Evolutionary conservation across 192 early-diverging fungal genomes (phyloP).

Genomic region (Coemansia sp.): DNA sequence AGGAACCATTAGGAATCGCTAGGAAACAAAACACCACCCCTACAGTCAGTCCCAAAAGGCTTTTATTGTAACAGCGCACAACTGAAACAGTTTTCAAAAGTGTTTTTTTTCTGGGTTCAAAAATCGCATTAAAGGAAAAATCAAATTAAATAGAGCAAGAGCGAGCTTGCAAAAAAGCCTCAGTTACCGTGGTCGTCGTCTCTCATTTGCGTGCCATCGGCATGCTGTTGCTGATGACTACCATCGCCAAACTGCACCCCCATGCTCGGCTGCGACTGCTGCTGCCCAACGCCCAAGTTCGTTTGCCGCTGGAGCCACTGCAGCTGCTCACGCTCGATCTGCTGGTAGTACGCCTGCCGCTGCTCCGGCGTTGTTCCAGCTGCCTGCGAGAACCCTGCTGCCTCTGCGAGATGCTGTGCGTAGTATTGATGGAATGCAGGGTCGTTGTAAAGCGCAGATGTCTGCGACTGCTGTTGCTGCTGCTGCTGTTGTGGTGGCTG

Average conservation of each 20-base stretch:
- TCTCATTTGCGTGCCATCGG: neutral
- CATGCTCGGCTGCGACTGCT: neutral
- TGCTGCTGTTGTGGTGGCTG: conserved; percentile 11
- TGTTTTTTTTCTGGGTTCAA: neutral
- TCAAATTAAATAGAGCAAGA: neutral
- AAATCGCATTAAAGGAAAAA: neutral
- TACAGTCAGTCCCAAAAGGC: too few relatives aligned
- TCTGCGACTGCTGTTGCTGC: conserved; percentile 10
- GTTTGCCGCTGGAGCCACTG: conserved; percentile 53
- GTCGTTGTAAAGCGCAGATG: conserved; percentile 27
- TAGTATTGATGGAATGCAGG: conserved; percentile 51
- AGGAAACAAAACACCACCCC: too few relatives aligned
- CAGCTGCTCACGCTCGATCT: conserved; percentile 52
- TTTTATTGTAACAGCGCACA: too few relatives aligned
- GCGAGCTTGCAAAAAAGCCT: neutral
- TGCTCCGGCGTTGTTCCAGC: conserved; percentile 37
- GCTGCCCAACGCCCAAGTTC: conserved; percentile 28
- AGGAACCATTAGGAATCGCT: neutral
- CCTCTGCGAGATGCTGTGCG: conserved; percentile 47
- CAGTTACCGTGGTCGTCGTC: neutral
- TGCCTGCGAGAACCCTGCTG: conserved; percentile 38
- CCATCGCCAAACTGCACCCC: conserved; percentile 2
- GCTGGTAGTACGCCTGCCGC: conserved; percentile 52
- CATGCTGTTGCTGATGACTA: neutral
- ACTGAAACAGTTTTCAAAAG: too few relatives aligned